phyloP scores from a whole-genome alignment of 192 early-diverging fungal species.

The Backusella tuberculispora region DNA sequence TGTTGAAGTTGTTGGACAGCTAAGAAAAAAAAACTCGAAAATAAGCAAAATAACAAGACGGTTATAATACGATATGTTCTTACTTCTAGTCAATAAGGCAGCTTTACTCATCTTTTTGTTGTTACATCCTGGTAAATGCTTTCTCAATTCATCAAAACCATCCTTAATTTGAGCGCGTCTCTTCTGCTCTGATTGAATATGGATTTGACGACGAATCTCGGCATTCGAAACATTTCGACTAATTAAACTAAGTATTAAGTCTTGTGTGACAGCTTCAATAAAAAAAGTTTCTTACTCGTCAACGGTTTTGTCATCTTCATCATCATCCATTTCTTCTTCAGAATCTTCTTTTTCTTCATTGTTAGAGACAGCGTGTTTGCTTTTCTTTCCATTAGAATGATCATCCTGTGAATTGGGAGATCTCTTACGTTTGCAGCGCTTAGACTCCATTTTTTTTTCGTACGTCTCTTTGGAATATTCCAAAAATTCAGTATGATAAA shows the following conservation, averaged over 20 bases:
- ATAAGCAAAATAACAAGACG: not conserved
- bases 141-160: conserved; percentile 50
- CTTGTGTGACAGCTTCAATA: conserved; percentile 14
- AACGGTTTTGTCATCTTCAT: conserved; percentile 16
- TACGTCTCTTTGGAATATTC: conserved; percentile 33
- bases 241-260: conserved; percentile 23
- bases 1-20: conserved; percentile 52
- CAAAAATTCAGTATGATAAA: conserved; percentile 31
- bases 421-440: conserved; percentile 40
- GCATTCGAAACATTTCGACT: conserved; percentile 36
- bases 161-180: conserved; percentile 54
- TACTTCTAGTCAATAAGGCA: conserved; percentile 47
- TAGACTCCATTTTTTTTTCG: conserved; percentile 38
- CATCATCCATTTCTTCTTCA: conserved; percentile 21
- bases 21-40: conserved; percentile 1
- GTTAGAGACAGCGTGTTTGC: not conserved
- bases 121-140: conserved; percentile 44
- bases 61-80: not conserved
- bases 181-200: conserved; percentile 54
- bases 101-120: conserved; percentile 54
- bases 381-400: not conserved
- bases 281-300: conserved; percentile 20
- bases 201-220: conserved; percentile 49
- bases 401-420: conserved; percentile 7
- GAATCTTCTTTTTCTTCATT: conserved; percentile 28